Evolutionary conservation across 116 monocot species (phyloP).

Genomic region (Posidonia oceanica): DNA sequence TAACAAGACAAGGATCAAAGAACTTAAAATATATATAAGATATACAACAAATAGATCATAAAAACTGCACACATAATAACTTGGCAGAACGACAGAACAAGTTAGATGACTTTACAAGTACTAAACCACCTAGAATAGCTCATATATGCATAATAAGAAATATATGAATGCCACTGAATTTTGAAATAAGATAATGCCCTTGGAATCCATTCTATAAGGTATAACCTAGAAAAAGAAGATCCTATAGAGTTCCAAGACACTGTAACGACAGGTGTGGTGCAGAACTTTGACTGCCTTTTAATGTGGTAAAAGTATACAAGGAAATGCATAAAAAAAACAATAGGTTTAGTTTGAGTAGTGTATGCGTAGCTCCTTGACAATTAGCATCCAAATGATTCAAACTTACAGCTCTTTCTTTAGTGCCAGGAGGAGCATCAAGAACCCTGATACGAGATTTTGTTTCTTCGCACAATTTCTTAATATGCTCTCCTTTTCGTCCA

Average conservation of each 20-base stretch:
- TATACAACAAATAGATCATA: too few species aligned
- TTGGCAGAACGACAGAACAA: too few species aligned
- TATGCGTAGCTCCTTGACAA: too few species aligned
- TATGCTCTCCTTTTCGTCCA: slow-evolving; percentile 65
- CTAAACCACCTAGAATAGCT: not conserved
- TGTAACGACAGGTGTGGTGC: too few species aligned
- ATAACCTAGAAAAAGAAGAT: too few species aligned
- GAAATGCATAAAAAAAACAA: not conserved
- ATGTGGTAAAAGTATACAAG: not conserved
- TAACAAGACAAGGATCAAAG: too few species aligned
- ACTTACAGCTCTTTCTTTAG: slow-evolving; percentile 66
- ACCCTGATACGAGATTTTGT: slow-evolving; percentile 67
- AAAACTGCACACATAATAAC: too few species aligned
- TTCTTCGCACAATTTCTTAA: slow-evolving; percentile 76
- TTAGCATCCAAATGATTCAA: not conserved
- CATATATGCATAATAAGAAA: not conserved
- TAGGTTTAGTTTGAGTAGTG: not conserved
- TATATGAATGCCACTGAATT: not conserved
- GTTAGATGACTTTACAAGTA: too few species aligned
- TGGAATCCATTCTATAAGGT: not conserved
- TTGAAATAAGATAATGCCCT: not conserved
- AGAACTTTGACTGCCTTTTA: too few species aligned
- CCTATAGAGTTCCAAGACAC: too few species aligned
- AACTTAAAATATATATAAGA: too few species aligned
- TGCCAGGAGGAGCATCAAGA: slow-evolving; percentile 54